Percentiles rank a stretch among this genome's conserved stretches.
Conservation (phyloP, 208 protist genomes). For the Crithidia acanthocephali region DNA sequence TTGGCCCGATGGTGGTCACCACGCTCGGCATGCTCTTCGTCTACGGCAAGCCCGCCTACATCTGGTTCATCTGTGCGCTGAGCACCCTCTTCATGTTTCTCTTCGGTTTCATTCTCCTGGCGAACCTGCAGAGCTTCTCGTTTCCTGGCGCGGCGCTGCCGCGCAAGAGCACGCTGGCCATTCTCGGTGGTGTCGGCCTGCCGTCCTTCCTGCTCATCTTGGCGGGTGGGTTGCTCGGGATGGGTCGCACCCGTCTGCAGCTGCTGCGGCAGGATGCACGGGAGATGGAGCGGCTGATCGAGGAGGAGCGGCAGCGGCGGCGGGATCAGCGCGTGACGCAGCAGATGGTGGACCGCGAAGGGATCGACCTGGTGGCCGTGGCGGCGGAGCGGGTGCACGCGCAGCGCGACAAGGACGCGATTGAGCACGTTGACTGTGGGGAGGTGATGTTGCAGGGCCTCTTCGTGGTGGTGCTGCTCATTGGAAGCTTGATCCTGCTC, state of each 20-base stretch:
- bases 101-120: constrained; percentile 58
- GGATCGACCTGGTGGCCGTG: constrained; percentile 46
- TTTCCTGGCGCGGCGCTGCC: constrained; percentile 20
- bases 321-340: constrained; percentile 36
- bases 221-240: constrained; percentile 26
- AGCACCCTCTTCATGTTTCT: constrained; percentile 52
- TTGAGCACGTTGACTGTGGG: constrained; percentile 24
- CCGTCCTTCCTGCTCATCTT: constrained; percentile 34
- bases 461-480: constrained; percentile 39
- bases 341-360: constrained; percentile 51
- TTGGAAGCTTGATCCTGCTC: constrained; percentile 41
- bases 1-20: constrained; percentile 50
- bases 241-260: constrained; percentile 19
- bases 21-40: constrained; percentile 57
- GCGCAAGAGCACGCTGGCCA: constrained; percentile 7
- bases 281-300: constrained; percentile 18
- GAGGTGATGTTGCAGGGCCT: constrained; percentile 33
- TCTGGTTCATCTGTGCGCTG: constrained; percentile 46
- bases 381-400: constrained; percentile 41
- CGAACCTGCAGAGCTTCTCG: constrained; percentile 20
- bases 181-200: constrained; percentile 39
- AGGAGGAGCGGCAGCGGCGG: constrained; percentile 26
- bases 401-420: constrained; percentile 16
- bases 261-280: constrained; percentile 28
- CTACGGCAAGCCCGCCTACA: constrained; percentile 45